These are phyloP conservation scores for Fusarium nisikadoi DNA, from an alignment of 2,329 filamentous ascomycete species.

Conservation along the genomic window DNA sequence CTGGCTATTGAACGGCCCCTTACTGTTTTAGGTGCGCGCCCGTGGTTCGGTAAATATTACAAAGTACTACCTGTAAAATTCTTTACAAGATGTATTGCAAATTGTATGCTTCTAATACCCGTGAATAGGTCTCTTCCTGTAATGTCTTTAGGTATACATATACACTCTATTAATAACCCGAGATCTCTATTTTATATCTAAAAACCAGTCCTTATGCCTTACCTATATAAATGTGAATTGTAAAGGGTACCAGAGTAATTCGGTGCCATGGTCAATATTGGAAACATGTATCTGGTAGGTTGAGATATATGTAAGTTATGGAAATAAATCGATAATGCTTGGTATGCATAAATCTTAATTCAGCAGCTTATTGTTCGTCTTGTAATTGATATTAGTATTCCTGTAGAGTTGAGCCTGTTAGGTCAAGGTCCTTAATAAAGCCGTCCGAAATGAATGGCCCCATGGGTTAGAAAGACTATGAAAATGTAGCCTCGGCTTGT, in stretches of 20 bases:
- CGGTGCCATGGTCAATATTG: accelerated
- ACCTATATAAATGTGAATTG: too few species aligned
- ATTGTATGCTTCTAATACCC: too few species aligned
- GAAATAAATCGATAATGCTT: background rate
- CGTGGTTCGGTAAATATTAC: too few species aligned
- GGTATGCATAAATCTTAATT: background rate
- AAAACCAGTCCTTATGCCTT: background rate
- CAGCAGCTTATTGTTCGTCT: background rate
- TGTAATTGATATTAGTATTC: background rate
- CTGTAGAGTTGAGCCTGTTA: background rate
- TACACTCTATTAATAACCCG: background rate
- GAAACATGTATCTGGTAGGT: accelerated
- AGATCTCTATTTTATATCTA: background rate
- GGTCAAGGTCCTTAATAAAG: background rate
- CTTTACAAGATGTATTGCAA: too few species aligned
- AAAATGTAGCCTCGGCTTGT: accelerated
- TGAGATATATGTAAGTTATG: accelerated
- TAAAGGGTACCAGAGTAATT: background rate
- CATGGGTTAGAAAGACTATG: background rate
- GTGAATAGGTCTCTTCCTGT: too few species aligned
- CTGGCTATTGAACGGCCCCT: too few species aligned
- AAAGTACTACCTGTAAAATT: too few species aligned
- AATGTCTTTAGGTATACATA: too few species aligned
- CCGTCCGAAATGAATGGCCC: background rate
- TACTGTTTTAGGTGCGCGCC: too few species aligned